Base-by-base conservation (phyloP, 768 basidiomycete species). In the Tulasnella sp. region DNA sequence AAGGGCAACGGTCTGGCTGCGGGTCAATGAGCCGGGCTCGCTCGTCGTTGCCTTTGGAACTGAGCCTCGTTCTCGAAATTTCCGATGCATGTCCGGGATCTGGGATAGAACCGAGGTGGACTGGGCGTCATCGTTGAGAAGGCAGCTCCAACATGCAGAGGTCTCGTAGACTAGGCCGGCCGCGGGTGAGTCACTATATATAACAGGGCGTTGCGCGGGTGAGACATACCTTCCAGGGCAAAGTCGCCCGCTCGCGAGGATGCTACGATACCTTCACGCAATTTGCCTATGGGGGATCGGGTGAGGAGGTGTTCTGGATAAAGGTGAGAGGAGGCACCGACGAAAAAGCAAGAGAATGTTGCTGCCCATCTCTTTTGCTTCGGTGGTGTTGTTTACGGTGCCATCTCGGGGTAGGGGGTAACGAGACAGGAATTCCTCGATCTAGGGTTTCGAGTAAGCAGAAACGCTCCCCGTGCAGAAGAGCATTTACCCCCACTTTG, bases 271-370 rank as follows among this genome's bases (percentile, higher is more conserved):
- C 77, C 77, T 40, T 78, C 77, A 14, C 77, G 77, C 68, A 78
- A 36, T 52, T 78, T 78, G 16, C 77, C 77, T 78, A 78, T 48
- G 36, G 38, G 36, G 38, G 34, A 38, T 31, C 14, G 16, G 12
- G 27, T 40, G 46, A 74, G 39, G 16, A 14, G 21, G 6, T 8
- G 27, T 34, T 6, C 18, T 21, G 27, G 5, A 38, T 36, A 1
- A 24, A 38, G 7, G 27, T 21, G 39, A 34, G 36, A 36, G 34
- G 7, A 36, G 31, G 40, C 27, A 78, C 77, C 71, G 38, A 78
- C 77, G 77, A 27, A 78, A 78, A 56, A 78, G 48, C 19, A 78
- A 73, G 48, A 78, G 68, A 68, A 78, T 78, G 71, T 78, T 72
- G 31, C 52, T 38, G 21, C 62, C 56, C 52, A 78, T 38, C 40